phyloP scores from a whole-genome alignment of 768 basidiomycete species.

The Vararia minispora region DNA sequence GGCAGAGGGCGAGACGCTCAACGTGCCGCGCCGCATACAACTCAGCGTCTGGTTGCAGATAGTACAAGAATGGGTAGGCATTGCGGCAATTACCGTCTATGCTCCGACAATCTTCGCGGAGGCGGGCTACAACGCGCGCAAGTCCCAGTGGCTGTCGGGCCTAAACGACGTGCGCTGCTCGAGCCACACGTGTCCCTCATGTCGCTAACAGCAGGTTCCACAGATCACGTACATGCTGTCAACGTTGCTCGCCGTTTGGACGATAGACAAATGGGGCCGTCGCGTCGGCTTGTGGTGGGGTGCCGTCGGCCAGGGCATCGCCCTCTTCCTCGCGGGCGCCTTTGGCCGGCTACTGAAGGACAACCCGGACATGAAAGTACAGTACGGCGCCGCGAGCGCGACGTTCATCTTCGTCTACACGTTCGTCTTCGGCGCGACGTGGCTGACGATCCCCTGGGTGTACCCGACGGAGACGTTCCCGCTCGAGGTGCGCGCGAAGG shows the following conservation, averaged over 20 bases:
- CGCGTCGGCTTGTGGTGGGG: constrained; percentile 36
- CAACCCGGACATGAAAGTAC: constrained; percentile 26
- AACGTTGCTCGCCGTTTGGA: constrained; percentile 29
- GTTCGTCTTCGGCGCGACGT: constrained; percentile 33
- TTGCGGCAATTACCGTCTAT: constrained; percentile 35
- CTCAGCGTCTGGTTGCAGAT: constrained; percentile 35
- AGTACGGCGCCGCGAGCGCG: constrained; percentile 32
- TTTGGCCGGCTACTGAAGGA: constrained; percentile 30
- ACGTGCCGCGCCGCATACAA: constrained; percentile 31
- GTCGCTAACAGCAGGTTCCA: neutral
- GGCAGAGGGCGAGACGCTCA: constrained; percentile 25
- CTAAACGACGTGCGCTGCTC: constrained; percentile 26
- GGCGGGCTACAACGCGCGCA: constrained; percentile 31
- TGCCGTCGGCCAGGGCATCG: constrained; percentile 29
- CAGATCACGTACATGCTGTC: constrained; percentile 33
- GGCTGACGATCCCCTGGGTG: constrained; percentile 32
- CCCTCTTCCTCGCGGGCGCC: constrained; percentile 29
- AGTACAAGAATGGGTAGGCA: constrained; percentile 35
- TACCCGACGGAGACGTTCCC: constrained; percentile 30
- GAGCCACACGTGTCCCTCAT: neutral
- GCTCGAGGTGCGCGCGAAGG: constrained; percentile 31
- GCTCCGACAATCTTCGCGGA: constrained; percentile 33
- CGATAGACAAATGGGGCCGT: constrained; percentile 33
- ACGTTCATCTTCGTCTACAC: constrained; percentile 35
- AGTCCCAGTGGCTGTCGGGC: constrained; percentile 33